These are phyloP conservation scores for Trichaptum fuscoviolaceum DNA, from an alignment of 768 basidiomycete species.

Conservation along the genomic window DNA sequence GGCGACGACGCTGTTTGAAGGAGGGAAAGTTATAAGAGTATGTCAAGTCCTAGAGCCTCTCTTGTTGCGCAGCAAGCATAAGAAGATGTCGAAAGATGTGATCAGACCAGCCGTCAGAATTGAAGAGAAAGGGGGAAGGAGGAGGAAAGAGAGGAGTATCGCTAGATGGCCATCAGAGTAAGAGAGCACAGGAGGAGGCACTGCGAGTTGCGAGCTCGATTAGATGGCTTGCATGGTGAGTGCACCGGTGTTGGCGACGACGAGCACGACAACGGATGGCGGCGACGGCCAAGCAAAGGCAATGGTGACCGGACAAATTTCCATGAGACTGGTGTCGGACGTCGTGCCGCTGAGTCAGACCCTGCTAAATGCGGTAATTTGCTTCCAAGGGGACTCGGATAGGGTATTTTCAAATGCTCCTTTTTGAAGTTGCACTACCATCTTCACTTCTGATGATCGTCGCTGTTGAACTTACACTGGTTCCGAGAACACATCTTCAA, in stretches of 20 bases:
- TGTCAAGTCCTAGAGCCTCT: not conserved
- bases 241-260: not conserved
- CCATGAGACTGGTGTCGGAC: not conserved
- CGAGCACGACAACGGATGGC: not conserved
- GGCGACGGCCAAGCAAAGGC: not conserved
- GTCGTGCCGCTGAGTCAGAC: no score
- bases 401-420: not conserved
- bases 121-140: not conserved
- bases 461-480: not conserved
- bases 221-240: not conserved
- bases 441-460: not conserved
- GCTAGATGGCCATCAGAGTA: not conserved
- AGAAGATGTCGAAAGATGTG: not conserved
- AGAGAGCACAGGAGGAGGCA: conserved; percentile 1
- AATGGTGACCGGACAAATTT: not conserved
- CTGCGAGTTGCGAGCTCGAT: not conserved
- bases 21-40: not conserved
- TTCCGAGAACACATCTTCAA: not conserved
- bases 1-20: not conserved
- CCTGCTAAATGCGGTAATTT: not conserved
- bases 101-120: not conserved
- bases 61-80: not conserved
- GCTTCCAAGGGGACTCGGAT: not conserved
- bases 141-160: not conserved
- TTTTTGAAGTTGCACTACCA: not conserved